Evolutionary conservation across 495 filamentous ascomycete species (phyloP).

Genomic region (Cercophora sp.): DNA sequence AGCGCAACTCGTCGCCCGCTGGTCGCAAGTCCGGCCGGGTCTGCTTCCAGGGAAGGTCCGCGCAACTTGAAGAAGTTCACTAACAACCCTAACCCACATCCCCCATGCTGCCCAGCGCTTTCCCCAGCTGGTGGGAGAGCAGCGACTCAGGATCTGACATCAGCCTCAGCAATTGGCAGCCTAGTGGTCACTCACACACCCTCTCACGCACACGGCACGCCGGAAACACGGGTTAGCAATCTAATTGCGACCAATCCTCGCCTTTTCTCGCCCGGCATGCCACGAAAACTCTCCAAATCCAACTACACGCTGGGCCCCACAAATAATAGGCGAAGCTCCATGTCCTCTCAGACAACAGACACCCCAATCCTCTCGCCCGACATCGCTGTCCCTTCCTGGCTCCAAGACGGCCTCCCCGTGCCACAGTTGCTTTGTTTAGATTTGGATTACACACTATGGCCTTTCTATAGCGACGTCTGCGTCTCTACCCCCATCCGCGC

Average conservation of each 20-base stretch:
- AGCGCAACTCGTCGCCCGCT: too few species aligned
- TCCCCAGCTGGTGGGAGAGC: background rate
- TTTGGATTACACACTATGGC: conserved; percentile 96
- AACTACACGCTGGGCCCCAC: conserved; percentile 1
- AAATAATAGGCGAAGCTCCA: background rate
- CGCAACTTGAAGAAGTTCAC: too few species aligned
- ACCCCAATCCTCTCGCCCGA: conserved; percentile 12
- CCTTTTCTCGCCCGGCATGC: conserved; percentile 31
- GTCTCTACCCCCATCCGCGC: conserved; percentile 74
- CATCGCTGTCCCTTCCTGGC: too few species aligned
- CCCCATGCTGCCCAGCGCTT: background rate
- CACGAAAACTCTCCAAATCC: conserved; percentile 48
- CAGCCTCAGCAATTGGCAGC: too few species aligned
- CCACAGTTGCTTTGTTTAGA: conserved; percentile 89
- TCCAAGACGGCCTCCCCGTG: conserved; percentile 74
- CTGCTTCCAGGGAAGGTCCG: too few species aligned
- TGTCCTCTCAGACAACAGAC: conserved; percentile 19
- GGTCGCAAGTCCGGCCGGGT: too few species aligned
- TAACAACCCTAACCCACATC: background rate
- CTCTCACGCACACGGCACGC: background rate
- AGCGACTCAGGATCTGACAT: background rate
- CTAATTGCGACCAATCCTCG: background rate
- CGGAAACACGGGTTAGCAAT: background rate
- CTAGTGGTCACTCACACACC: background rate
- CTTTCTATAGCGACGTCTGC: conserved; percentile 95